Evolutionary conservation across 2,329 filamentous ascomycete species (phyloP).

Genomic region (Fusarium nanum): DNA sequence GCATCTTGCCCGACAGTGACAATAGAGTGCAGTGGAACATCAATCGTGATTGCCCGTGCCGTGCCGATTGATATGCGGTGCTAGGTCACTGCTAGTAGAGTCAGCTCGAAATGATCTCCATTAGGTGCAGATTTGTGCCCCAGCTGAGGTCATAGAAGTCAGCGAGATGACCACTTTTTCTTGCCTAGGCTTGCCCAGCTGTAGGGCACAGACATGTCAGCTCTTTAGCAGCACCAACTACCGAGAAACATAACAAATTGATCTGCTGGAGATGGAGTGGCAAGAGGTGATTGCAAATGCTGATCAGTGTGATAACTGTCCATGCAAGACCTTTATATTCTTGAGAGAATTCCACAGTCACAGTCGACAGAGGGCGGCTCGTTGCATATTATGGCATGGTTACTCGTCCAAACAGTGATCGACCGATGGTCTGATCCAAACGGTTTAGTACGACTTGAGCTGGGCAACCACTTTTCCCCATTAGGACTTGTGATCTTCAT

Average conservation of each 20-base stretch:
- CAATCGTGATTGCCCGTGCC: background rate
- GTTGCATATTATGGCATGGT: conserved; percentile 13
- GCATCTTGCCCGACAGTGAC: background rate
- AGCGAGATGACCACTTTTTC: background rate
- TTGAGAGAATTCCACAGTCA: conserved; percentile 6
- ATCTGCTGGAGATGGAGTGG: background rate
- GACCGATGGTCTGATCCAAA: conserved; percentile 17
- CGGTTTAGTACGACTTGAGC: conserved; percentile 15
- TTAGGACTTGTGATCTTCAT: conserved; percentile 16
- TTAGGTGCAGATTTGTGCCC: background rate
- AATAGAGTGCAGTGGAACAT: background rate
- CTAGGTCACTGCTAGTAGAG: background rate
- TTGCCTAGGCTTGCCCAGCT: background rate
- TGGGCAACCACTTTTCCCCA: conserved; percentile 3
- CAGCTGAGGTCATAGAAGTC: background rate
- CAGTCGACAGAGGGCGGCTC: background rate
- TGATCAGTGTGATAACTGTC: background rate
- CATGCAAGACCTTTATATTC: background rate
- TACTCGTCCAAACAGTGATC: conserved; percentile 1
- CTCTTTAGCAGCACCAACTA: background rate
- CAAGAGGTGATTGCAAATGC: conserved; percentile 6
- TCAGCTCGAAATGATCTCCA: background rate
- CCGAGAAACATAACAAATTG: background rate
- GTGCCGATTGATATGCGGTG: background rate
- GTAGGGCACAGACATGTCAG: conserved; percentile 8